phyloP scores from a whole-genome alignment of 1,139 yeast genomes.

The Groenewaldozyma auringiensis region DNA sequence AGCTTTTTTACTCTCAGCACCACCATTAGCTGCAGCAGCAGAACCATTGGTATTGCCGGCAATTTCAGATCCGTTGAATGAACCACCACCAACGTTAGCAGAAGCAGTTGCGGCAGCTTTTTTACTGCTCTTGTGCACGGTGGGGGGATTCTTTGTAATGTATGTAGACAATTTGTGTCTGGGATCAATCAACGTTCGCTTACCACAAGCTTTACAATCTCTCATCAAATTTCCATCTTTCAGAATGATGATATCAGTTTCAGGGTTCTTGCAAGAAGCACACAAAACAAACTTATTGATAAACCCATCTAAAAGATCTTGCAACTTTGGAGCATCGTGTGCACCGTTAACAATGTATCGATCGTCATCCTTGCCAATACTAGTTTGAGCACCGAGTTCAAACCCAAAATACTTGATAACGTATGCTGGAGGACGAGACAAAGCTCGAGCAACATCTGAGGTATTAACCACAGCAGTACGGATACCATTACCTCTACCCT shows the following conservation, averaged over 20 bases:
- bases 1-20: slow-evolving; percentile 54
- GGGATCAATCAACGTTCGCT: slow-evolving; percentile 73
- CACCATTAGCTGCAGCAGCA: slow-evolving; percentile 45
- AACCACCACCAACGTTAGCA: slow-evolving; percentile 72
- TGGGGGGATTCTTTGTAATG: slow-evolving; percentile 90
- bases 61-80: slow-evolving; percentile 4
- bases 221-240: slow-evolving; percentile 72
- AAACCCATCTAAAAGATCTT: slow-evolving; percentile 90
- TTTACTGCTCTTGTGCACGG: slow-evolving; percentile 45
- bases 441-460: slow-evolving; percentile 88
- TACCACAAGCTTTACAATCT: slow-evolving; percentile 99
- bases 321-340: slow-evolving; percentile 84
- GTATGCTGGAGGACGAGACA: slow-evolving; percentile 87
- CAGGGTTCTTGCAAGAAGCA: slow-evolving; percentile 95
- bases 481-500: slow-evolving; percentile 99
- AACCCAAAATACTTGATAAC: slow-evolving; percentile 91
- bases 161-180: slow-evolving; percentile 81
- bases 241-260: slow-evolving; percentile 80
- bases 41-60: slow-evolving; percentile 9
- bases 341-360: slow-evolving; percentile 92
- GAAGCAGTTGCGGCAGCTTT: slow-evolving; percentile 74
- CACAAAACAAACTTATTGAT: slow-evolving; percentile 89
- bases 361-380: slow-evolving; percentile 69
- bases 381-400: slow-evolving; percentile 95
- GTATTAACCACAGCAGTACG: slow-evolving; percentile 89